Conservation (phyloP, 768 basidiomycete genomes). For the Mycena chlorophos region DNA sequence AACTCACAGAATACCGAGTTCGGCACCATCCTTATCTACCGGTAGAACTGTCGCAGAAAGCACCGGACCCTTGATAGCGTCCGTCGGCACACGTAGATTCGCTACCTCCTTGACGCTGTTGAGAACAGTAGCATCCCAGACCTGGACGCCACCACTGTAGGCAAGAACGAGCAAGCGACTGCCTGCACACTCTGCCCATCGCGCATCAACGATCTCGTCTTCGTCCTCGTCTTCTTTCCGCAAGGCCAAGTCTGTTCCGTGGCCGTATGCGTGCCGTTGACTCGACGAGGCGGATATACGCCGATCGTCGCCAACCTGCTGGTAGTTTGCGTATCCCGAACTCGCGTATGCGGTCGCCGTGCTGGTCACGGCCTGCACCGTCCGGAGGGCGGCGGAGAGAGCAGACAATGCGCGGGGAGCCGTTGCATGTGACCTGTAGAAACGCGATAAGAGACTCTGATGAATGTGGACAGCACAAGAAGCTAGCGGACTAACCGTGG, state of each 20-base stretch:
- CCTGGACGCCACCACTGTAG: conserved; percentile 17
- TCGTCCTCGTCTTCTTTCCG: conserved; percentile 1
- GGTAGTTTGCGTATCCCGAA: background rate
- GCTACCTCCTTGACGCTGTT: conserved; percentile 6
- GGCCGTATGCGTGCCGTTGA: background rate
- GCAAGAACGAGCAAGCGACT: conserved; percentile 17
- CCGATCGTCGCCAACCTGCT: background rate
- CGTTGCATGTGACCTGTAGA: background rate
- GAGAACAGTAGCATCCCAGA: conserved; percentile 17
- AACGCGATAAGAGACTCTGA: background rate
- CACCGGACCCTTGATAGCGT: conserved; percentile 7
- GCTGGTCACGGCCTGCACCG: conserved; percentile 11
- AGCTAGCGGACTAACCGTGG: conserved; percentile 6
- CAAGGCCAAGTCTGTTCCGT: background rate
- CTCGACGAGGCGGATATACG: background rate
- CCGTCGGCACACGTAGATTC: background rate
- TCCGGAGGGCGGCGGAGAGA: conserved; percentile 13
- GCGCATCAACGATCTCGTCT: conserved; percentile 8
- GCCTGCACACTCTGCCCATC: conserved; percentile 14
- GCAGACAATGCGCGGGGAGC: conserved; percentile 14
- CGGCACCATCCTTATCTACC: conserved; percentile 29
- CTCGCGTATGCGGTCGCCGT: conserved; percentile 6
- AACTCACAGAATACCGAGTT: conserved; percentile 38
- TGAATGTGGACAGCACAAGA: background rate
- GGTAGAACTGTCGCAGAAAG: conserved; percentile 45